Evolutionary conservation across 768 basidiomycete species (phyloP), one percentile per base, ranked within the genome.

Genomic region (Amanita thiersii): DNA sequence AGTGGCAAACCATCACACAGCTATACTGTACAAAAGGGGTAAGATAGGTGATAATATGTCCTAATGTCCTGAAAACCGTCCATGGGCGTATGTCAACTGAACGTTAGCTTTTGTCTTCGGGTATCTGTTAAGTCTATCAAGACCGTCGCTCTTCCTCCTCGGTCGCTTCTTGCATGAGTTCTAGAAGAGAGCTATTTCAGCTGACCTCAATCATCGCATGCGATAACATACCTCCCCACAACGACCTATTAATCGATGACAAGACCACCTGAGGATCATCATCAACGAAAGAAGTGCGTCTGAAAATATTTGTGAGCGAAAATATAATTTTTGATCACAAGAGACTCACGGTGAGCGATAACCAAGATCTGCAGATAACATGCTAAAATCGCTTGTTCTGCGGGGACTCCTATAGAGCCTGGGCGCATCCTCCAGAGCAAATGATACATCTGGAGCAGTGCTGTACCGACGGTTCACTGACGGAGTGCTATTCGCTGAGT

Each of bases 151-250:
- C 59, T 47, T 60, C 56, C 30, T 58, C 55, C 20, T 39, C 37
- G n/a, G 53, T 56, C 14, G 52, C 60, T 42, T 60, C 55, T 37
- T 49, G 57, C 57, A 60, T 60, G 38, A 60, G 40, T 17, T 59
- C 60, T 60, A 39, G n/a, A 43, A 39, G 45, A 23, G 4, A 23
- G 34, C 25, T 6, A 20, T 37, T 35, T 46, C 9, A 30, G 19
- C 29, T 39, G 19, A 21, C 15, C 38, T 19, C 21, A 3, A n/a
- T 25, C 29, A 30, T 24, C 18, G n/a, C 50, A 12, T 44, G 21
- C 30, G 33, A 17, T 18, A 35, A 60, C 79, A 52, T 51, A 81
- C 82, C 81, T 52, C 77, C 76, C 83, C 83, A 85, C 39, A 76
- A 65, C n/a, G 81, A 82, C 45, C 68, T 72, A 46, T 80, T 71